Percentiles rank a stretch among this genome's conserved stretches.
phyloP scores from a whole-genome alignment of 2,329 filamentous ascomycete genomes.

The Cordyceps pruinosa region DNA sequence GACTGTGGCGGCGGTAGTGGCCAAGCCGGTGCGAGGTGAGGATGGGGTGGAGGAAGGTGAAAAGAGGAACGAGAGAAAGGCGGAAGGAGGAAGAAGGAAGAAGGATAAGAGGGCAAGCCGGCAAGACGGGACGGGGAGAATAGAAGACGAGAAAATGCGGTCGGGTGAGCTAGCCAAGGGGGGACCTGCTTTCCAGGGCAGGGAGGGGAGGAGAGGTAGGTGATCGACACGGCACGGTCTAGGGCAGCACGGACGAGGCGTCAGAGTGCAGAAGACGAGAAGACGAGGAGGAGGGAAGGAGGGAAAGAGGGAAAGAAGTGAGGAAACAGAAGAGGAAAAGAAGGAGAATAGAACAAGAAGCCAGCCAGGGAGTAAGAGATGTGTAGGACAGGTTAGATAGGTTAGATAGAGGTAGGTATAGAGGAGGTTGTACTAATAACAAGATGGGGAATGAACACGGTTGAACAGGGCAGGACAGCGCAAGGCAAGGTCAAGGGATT shows the following conservation, averaged over 20 bases:
- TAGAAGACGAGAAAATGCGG: neutral
- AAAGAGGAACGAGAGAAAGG: neutral
- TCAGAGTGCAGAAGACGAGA: too few relatives aligned
- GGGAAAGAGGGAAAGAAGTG: neutral
- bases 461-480: too few relatives aligned
- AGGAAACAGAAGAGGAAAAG: neutral
- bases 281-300: neutral
- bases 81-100: neutral
- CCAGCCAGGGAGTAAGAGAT: neutral
- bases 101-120: neutral
- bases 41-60: neutral
- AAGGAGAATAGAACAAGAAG: neutral
- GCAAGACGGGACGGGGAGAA: neutral
- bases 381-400: neutral
- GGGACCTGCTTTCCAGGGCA: neutral
- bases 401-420: too few relatives aligned
- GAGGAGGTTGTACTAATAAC: too few relatives aligned
- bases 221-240: constrained; percentile 1
- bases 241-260: neutral
- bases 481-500: too few relatives aligned
- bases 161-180: neutral
- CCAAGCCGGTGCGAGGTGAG: neutral
- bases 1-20: neutral
- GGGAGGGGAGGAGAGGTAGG: neutral
- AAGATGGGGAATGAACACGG: too few relatives aligned